Percentiles rank a stretch among this genome's conserved stretches.
These are phyloP conservation scores for Stagonosporopsis tanaceti DNA, from an alignment of 2,329 filamentous ascomycete species.

Conservation along the genomic window DNA sequence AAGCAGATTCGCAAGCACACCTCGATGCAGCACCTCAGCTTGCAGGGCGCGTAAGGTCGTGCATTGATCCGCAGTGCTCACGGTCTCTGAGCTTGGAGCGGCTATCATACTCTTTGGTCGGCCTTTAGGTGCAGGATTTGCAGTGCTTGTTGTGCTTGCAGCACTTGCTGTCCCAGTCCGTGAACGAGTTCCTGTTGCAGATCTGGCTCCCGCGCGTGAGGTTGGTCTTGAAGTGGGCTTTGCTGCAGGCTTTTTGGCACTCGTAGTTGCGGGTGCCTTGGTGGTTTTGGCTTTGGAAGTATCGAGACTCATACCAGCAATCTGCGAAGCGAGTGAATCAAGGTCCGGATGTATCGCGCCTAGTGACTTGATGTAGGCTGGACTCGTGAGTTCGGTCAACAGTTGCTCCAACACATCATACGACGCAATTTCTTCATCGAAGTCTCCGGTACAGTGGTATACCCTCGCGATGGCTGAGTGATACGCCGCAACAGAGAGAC, in stretches of 20 bases:
- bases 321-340: conserved; percentile 51
- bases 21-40: conserved; percentile 60
- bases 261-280: conserved; percentile 25
- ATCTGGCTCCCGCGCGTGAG: conserved; percentile 21
- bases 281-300: conserved; percentile 9
- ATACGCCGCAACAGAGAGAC: conserved; percentile 62
- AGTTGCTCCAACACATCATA: conserved; percentile 60
- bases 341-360: conserved; percentile 40
- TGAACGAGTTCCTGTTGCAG: conserved; percentile 24
- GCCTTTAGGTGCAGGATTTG: conserved; percentile 19
- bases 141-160: conserved; percentile 23
- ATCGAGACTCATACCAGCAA: conserved; percentile 53
- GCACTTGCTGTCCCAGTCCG: conserved; percentile 24
- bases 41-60: conserved; percentile 53
- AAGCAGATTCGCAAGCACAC: conserved; percentile 54
- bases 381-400: conserved; percentile 52
- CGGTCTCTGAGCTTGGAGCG: conserved; percentile 11
- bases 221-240: conserved; percentile 23
- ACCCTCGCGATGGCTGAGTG: conserved; percentile 60
- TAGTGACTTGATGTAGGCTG: conserved; percentile 40
- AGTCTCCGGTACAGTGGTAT: conserved; percentile 57
- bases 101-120: conserved; percentile 20
- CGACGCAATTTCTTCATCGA: conserved; percentile 57
- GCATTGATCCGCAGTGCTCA: conserved; percentile 45
- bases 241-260: conserved; percentile 33